Percentiles rank a stretch among this genome's conserved stretches.
These are phyloP conservation scores for Excoecaria cochinchinensis DNA, from an alignment of 345 rosid species.

Conservation along the genomic window DNA sequence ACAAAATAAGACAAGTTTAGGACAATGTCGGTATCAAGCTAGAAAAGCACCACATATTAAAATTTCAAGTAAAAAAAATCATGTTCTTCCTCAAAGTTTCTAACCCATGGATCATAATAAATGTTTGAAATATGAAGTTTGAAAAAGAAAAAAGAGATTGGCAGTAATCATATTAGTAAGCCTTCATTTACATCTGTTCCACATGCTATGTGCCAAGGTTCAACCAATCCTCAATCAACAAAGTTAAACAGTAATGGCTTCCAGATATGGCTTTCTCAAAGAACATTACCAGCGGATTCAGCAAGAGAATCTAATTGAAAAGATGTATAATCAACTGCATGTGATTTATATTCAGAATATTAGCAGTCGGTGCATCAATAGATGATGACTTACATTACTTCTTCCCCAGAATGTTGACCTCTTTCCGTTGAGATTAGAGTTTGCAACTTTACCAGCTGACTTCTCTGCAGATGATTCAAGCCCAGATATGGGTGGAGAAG, in stretches of 20 bases:
- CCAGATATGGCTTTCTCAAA: not conserved
- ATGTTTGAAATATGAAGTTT: not conserved
- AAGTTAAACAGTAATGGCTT: not conserved
- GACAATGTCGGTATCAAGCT: not conserved
- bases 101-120: not conserved
- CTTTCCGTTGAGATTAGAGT: conserved; percentile 59
- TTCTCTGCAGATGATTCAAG: conserved; percentile 64
- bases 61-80: not conserved
- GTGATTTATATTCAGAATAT: not conserved
- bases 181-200: not conserved
- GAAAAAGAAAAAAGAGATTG: not conserved
- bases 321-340: conserved; percentile 3
- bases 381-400: conserved; percentile 62
- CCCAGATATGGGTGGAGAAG: conserved; percentile 50
- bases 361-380: conserved; percentile 11
- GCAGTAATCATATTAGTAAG: not conserved
- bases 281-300: not conserved
- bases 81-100: not conserved
- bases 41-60: not conserved
- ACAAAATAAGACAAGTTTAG: not conserved
- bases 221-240: not conserved
- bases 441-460: conserved; percentile 53
- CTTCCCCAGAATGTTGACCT: conserved; percentile 89
- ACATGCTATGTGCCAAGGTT: not conserved
- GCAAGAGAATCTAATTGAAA: not conserved